Evolutionary conservation across 2,329 filamentous ascomycete genomes (phyloP).

Genomic region (Endothia cerciana): DNA sequence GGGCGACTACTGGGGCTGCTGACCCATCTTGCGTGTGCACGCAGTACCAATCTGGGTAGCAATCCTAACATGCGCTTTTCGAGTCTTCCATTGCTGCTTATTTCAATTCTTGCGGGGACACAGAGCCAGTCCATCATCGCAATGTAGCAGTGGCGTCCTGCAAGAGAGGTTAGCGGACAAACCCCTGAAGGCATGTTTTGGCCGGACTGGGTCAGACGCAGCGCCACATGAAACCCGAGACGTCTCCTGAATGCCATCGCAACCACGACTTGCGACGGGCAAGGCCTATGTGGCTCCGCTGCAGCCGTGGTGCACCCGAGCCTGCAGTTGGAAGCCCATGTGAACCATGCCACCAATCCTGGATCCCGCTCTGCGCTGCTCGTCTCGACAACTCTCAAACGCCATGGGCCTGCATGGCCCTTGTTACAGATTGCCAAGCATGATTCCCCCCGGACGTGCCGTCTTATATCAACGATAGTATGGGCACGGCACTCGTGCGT

Average conservation of each 20-base stretch:
- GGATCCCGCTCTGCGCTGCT: background rate
- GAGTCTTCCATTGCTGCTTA: too few species aligned
- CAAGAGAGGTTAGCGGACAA: background rate
- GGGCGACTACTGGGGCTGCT: too few species aligned
- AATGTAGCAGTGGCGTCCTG: background rate
- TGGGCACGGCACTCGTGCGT: background rate
- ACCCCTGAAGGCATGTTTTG: background rate
- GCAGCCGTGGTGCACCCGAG: background rate
- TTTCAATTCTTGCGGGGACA: too few species aligned
- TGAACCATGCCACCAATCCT: background rate
- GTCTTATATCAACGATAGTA: background rate
- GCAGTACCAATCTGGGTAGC: too few species aligned
- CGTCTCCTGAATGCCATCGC: conserved; percentile 9
- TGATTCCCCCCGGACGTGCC: background rate
- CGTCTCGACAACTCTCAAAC: conserved; percentile 4
- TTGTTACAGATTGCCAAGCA: conserved; percentile 5
- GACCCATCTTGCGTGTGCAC: too few species aligned
- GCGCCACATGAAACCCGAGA: conserved; percentile 14
- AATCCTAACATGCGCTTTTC: too few species aligned
- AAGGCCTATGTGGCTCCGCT: background rate
- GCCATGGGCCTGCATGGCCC: background rate
- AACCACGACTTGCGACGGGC: conserved; percentile 3
- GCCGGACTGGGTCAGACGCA: conserved; percentile 2
- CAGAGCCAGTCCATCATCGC: background rate
- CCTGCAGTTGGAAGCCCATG: background rate